Conservation (phyloP, 2,329 filamentous ascomycete genomes). For the Ustilaginoidea virens region DNA sequence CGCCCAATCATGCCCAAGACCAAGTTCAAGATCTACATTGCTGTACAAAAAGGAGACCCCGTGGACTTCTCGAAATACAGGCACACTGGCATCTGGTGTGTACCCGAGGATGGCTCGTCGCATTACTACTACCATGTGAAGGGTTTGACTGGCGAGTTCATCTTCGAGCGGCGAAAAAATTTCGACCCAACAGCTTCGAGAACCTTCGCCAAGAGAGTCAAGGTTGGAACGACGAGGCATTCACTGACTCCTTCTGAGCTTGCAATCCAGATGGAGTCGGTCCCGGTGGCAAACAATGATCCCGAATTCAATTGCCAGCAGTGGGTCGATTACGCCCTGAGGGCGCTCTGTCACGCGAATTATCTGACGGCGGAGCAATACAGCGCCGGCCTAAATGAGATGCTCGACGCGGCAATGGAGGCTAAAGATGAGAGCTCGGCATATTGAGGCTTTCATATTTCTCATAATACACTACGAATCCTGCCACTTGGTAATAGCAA, state of each 20-base stretch:
- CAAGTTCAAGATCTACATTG: slow-evolving; percentile 4
- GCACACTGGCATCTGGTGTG: slow-evolving; percentile 5
- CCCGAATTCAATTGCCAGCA: slow-evolving; percentile 6
- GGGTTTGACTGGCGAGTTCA: slow-evolving; percentile 1
- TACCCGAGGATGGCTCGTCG: neutral
- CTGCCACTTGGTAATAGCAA: slow-evolving; percentile 10
- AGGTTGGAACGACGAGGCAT: slow-evolving; percentile 1
- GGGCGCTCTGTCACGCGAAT: slow-evolving; percentile 1
- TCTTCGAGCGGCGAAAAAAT: slow-evolving; percentile 1
- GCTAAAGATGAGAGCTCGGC: slow-evolving; percentile 3
- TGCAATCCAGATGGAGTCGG: neutral
- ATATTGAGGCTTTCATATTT: slow-evolving; percentile 9
- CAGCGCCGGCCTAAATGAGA: slow-evolving; percentile 3
- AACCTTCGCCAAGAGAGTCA: slow-evolving; percentile 1
- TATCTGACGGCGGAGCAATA: slow-evolving; percentile 4
- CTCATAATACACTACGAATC: slow-evolving; percentile 6
- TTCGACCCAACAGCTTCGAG: slow-evolving; percentile 1
- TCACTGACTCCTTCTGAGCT: slow-evolving; percentile 3
- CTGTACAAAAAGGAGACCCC: slow-evolving; percentile 2
- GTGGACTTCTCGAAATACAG: slow-evolving; percentile 4
- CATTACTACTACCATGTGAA: slow-evolving; percentile 3
- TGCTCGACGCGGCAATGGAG: slow-evolving; percentile 5
- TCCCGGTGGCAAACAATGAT: slow-evolving; percentile 1
- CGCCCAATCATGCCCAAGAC: slow-evolving; percentile 4
- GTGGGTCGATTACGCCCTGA: slow-evolving; percentile 3